phyloP scores from a whole-genome alignment of 257 asterid species.

The Nicotiana undulata region DNA sequence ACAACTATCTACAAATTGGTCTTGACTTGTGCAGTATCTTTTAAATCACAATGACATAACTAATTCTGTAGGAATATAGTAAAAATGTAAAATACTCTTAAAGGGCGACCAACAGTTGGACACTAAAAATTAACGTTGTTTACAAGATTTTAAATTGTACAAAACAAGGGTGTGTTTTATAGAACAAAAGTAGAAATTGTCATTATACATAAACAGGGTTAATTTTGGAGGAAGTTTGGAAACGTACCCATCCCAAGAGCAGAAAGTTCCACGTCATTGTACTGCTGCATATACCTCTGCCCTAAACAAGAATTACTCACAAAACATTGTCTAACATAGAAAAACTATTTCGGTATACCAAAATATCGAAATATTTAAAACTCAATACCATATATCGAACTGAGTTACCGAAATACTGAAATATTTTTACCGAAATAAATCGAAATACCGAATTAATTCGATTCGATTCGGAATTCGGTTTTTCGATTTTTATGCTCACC shows the following conservation, averaged over 20 bases:
- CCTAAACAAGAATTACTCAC: neutral
- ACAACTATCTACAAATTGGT: neutral
- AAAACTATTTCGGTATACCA: no score
- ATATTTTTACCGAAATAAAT: no score
- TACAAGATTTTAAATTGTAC: neutral
- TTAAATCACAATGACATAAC: neutral
- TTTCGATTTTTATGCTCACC: no score
- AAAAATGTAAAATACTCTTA: neutral
- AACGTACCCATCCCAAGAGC: conserved; percentile 54
- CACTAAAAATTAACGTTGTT: neutral
- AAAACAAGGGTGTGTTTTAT: neutral
- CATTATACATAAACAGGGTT: no score
- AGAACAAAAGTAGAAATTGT: neutral
- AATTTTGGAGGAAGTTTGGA: no score
- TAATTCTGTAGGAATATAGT: neutral
- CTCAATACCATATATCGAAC: no score
- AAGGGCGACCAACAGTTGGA: no score
- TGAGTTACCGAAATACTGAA: no score
- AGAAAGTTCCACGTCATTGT: conserved; percentile 6
- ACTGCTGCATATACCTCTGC: conserved; percentile 77
- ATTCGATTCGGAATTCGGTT: no score
- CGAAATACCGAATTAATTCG: no score
- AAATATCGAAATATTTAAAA: no score
- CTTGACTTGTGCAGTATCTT: neutral
- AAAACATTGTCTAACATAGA: no score